Percentiles rank a stretch among this genome's conserved stretches.
These are phyloP conservation scores for Hypoxylon sp. DNA, from an alignment of 2,329 filamentous ascomycete species.

Conservation along the genomic window DNA sequence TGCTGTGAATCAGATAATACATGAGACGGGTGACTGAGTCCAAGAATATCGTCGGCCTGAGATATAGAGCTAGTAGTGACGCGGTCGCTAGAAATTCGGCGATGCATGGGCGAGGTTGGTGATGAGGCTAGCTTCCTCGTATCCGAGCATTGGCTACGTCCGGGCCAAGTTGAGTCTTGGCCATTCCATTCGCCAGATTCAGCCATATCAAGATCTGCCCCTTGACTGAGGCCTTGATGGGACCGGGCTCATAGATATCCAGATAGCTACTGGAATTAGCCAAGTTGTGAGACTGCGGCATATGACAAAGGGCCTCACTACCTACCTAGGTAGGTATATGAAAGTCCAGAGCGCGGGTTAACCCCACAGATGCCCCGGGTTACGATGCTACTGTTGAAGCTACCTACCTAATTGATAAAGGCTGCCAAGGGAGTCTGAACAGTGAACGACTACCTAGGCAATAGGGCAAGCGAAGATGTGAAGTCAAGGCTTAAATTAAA, in stretches of 20 bases:
- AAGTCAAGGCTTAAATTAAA: neutral
- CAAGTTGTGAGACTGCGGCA: constrained; percentile 1
- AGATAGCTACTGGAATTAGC: neutral
- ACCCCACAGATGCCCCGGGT: constrained; percentile 7
- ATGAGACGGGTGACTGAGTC: constrained; percentile 11
- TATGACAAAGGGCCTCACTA: constrained; percentile 2
- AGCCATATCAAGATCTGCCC: constrained; percentile 21
- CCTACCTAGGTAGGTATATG: no score
- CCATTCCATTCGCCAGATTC: constrained; percentile 10
- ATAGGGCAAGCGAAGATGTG: neutral
- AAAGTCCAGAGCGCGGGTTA: neutral
- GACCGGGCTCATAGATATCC: neutral
- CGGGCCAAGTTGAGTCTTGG: constrained; percentile 4
- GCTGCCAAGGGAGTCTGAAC: neutral
- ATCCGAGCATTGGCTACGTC: constrained; percentile 20
- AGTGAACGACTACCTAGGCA: neutral
- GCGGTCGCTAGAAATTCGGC: constrained; percentile 29
- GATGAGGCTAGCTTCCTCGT: constrained; percentile 15
- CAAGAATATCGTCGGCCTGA: constrained; percentile 13
- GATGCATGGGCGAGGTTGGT: constrained; percentile 13
- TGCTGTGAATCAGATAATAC: constrained; percentile 31
- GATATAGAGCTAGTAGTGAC: constrained; percentile 31
- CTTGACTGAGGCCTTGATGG: neutral
- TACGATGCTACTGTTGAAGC: neutral
- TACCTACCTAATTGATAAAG: neutral